Base-by-base conservation (phyloP, 371 early-diverging fungal species). In the Mucor lusitanicus region DNA sequence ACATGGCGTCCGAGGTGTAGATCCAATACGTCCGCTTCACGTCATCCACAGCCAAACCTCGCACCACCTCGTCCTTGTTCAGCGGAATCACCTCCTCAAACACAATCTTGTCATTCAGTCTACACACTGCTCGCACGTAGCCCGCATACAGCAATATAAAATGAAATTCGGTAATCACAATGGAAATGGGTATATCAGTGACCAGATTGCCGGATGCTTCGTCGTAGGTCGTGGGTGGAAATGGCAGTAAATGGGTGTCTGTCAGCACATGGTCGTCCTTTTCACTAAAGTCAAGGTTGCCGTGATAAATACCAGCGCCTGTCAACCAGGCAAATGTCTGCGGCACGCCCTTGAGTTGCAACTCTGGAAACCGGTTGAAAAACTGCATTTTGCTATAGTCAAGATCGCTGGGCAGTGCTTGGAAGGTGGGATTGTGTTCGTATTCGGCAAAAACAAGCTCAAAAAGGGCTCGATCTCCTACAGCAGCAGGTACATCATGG, bases 11-110 rank as follows among this genome's bases (percentile, higher is more conserved):
- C 8, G 87, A 88, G 2, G 96, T 95, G 54, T 86, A 92, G 33
- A 96, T 83, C 98, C 98, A 98, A 63, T 88, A 94, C 0, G 98
- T 96, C 63, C 87, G 87, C 69, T 92, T 93, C 17, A 85, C 75
- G 40, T 84, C 82, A 71, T 98, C 98, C 2, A 91, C 86, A 0
- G 87, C 80, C 81, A 95, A 80, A 0, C 86, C 90, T 48, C 88
- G 71, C 8, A 92, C 83, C 2, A 62, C 68, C 60, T 93, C 92
- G 11, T 80, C 85, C 6, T 72, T 60, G 21, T 65, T 73, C 89
- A 89, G 63, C 9, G 89, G 85, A n/a, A 96, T 88, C 60, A 78
- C 64, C 67, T 94, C 94, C 58, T 95, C 94, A 71, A 88, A 95
- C 3, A 92, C 92, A 58, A 94, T 84, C 68, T 94, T 87, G 70